phyloP scores from a whole-genome alignment of 2,329 filamentous ascomycete genomes.

The Cucurbitaria berberidis region DNA sequence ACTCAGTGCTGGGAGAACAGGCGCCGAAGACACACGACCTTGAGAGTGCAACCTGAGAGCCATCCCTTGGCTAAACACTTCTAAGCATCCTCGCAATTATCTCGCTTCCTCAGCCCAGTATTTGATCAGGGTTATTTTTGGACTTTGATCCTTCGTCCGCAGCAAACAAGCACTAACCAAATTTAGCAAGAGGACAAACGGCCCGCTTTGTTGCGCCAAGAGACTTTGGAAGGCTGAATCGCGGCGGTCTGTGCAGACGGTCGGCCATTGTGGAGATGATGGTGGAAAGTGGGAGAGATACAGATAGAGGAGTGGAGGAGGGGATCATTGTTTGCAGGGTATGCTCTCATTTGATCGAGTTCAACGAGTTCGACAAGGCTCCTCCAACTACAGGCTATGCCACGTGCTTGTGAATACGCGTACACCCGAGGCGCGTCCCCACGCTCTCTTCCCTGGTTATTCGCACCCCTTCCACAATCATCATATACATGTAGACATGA shows the following conservation, averaged over 20 bases:
- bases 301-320: not conserved
- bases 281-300: not conserved
- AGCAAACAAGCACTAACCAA: not conserved
- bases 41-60: not conserved
- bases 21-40: not conserved
- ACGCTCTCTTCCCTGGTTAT: constrained; percentile 1
- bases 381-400: not conserved
- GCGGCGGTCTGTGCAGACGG: not conserved
- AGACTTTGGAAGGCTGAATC: constrained; percentile 1
- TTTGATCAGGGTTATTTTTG: not conserved
- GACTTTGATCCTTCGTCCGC: not conserved
- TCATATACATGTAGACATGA: constrained; percentile 2
- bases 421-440: constrained; percentile 16
- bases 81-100: not conserved
- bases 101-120: not conserved
- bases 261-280: not conserved
- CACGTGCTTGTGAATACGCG: constrained; percentile 1
- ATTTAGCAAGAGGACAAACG: constrained; percentile 2
- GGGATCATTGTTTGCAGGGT: not conserved
- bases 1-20: not conserved
- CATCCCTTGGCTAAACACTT: not conserved
- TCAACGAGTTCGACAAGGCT: not conserved
- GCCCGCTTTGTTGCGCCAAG: constrained; percentile 8
- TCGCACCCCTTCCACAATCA: not conserved
- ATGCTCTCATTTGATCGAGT: not conserved